Base-by-base conservation (phyloP, 75 land plant species). In the Cryptomeria japonica region DNA sequence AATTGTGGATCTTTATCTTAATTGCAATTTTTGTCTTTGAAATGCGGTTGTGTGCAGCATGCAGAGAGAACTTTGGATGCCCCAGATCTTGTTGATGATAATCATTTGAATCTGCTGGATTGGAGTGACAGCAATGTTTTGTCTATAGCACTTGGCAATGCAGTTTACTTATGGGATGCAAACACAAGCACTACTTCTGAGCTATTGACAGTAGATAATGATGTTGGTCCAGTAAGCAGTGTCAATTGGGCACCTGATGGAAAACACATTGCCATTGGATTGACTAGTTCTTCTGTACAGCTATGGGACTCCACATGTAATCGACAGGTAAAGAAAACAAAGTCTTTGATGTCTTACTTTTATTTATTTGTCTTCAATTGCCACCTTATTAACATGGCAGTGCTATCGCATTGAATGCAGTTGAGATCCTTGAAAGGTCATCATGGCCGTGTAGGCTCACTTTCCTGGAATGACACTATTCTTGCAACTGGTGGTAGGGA, bases 381-480 rank as follows among this genome's bases (percentile, higher is more conserved):
- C 28, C 7, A 25, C 28, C n/a, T 53, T 83, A 14, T 68, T 14
- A 15, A 44, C 32, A 39, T 31, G 12, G 28, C 44, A 82, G 64
- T 56, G 10, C 85, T 80, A 64, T 31, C 25, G 19, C 72, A 55
- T 3, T 13, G 16, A 53, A 15, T 87, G 76, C 91, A 94, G 95
- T 39, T 95, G 25, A 87, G 96, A 80, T 88, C 93, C n/a, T 70
- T 95, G 77, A 85, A 86, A 75, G 95, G 94, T 31, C 99, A 97
- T 79, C 25, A 83, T 79, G 92, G 90, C 5, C 83, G 98, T 75
- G 97, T 97, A 36, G 96, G 95, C 34, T 88, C 95, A 15, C 93
- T 97, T n/a, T 94, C 97, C 0, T 97, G 99, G 99, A 96, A 97
- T 88, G 91, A 87, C 19, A 91, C 92, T 87, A 92, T 94, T 79